Base-by-base conservation (phyloP, 140 eudicot species). In the Oenanthe javanica region DNA sequence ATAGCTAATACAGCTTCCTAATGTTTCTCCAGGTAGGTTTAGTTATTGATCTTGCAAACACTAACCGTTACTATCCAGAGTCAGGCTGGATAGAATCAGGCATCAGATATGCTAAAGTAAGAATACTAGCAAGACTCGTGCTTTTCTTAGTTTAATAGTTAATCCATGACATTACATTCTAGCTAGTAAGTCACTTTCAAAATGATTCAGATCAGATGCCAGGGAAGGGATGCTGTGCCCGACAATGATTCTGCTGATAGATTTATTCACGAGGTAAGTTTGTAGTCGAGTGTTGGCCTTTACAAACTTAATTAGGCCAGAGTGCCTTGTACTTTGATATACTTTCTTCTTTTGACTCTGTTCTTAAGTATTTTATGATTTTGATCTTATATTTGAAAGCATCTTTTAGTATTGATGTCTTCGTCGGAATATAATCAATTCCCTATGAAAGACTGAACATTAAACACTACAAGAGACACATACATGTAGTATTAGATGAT, bases 211-310 rank as follows among this genome's bases (percentile, higher is more conserved):
- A 89, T 89, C 69, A 84, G 85, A 81, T 89, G 93, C 82, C 80
- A 77, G 76, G 93, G 91, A 83, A 86, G 89, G 81, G 93, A 89
- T 84, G 77, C 86, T 79, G 91, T 87, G 9, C 93, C 91, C 40
- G 91, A 89, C 64, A 83, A 78, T 19, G 91, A 87, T 80, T 84
- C 92, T 13, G 85, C 86, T 73, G 87, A 86, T 79, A 86, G 77
- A 25, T 88, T 88, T 80, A 75, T 88, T 45, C 73, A 79, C 51
- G 89, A 88, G 85, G 92, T 86, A 77, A 55, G 85, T 77, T 78
- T 75, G 21, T 66, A 11, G 45, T 14, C 31, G 5, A 59, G n/a
- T 21, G 18, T 21, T 59, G 7, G 2, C 2, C 40, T 7, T 23
- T 64, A 21, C 40, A 23, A 2, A n/a, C 40, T 4, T 23, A 23